These are phyloP conservation scores for Kodamaea arcana DNA, from an alignment of 1,139 yeast species.

Conservation along the genomic window DNA sequence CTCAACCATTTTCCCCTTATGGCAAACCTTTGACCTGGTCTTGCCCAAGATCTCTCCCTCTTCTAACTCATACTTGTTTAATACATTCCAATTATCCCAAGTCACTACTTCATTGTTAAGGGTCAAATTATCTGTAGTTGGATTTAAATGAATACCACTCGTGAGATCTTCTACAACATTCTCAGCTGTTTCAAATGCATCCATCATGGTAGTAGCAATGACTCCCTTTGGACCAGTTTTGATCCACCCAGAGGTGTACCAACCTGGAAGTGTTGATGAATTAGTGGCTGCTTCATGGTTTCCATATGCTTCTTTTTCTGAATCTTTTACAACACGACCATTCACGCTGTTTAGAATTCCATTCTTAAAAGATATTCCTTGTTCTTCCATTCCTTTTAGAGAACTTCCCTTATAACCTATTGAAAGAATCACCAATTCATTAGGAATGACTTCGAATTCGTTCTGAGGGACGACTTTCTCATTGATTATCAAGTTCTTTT, in stretches of 20 bases:
- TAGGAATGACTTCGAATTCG: constrained; percentile 31
- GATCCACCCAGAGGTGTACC: constrained; percentile 92
- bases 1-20: constrained; percentile 6
- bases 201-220: constrained; percentile 87
- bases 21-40: constrained; percentile 53
- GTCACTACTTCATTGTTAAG: constrained; percentile 24
- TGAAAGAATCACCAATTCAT: constrained; percentile 75
- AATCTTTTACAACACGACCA: constrained; percentile 51
- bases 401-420: constrained; percentile 80
- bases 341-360: constrained; percentile 57
- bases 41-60: constrained; percentile 49
- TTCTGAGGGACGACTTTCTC: constrained; percentile 37
- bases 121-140: constrained; percentile 11
- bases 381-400: constrained; percentile 51
- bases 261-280: constrained; percentile 27
- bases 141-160: constrained; percentile 29
- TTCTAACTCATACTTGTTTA: constrained; percentile 51
- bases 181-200: constrained; percentile 72
- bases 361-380: constrained; percentile 54
- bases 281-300: constrained; percentile 10
- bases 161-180: constrained; percentile 53
- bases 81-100: constrained; percentile 73
- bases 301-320: constrained; percentile 17
- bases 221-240: constrained; percentile 87
- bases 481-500: constrained; percentile 39